phyloP scores from a whole-genome alignment of 768 basidiomycete species.

The Termitomyces titanicus region DNA sequence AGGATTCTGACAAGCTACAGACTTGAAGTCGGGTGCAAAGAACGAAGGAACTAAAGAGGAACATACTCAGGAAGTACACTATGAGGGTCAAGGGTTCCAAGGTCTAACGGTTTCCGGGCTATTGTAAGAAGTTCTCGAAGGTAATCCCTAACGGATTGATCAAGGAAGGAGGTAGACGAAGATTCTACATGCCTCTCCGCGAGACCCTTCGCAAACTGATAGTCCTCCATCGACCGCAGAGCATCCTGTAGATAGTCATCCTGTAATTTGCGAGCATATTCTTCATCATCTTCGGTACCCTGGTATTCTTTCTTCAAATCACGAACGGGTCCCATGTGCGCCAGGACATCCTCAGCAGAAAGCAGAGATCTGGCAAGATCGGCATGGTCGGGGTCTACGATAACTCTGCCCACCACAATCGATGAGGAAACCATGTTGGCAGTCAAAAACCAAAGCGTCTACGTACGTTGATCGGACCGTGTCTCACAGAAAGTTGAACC shows the following conservation, averaged over 20 bases:
- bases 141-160: constrained; percentile 39
- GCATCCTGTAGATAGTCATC: constrained; percentile 28
- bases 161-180: constrained; percentile 22
- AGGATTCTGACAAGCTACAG: background rate
- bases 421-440: constrained; percentile 7
- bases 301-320: constrained; percentile 36
- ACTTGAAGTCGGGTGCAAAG: background rate
- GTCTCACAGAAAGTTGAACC: background rate
- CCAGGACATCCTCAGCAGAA: constrained; percentile 35
- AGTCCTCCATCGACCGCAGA: constrained; percentile 31
- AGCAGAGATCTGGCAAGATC: constrained; percentile 38
- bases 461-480: background rate
- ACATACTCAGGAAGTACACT: background rate
- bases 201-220: constrained; percentile 38
- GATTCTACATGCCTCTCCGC: constrained; percentile 37
- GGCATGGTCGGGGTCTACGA: constrained; percentile 13
- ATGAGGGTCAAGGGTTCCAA: background rate
- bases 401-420: constrained; percentile 8
- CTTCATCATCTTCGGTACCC: constrained; percentile 21
- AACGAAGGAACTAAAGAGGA: background rate
- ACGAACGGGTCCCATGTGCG: constrained; percentile 36
- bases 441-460: background rate
- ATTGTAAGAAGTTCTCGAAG: constrained; percentile 37
- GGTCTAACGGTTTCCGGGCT: constrained; percentile 3
- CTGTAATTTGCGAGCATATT: constrained; percentile 41